Evolutionary conservation across 2,329 filamentous ascomycete species (phyloP).

Genomic region (Hypoxylon sp.): DNA sequence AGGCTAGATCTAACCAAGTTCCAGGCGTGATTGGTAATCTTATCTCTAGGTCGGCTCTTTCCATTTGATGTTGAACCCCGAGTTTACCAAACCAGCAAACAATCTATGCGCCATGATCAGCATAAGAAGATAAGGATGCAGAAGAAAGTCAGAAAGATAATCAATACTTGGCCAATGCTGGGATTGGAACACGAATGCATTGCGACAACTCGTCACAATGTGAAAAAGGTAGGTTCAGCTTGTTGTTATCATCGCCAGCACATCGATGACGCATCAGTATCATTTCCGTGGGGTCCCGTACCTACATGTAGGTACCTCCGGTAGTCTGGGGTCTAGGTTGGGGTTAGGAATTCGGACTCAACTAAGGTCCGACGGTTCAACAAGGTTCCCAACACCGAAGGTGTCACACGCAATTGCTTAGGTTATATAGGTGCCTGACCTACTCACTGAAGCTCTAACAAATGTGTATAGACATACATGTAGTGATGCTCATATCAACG

Average conservation of each 20-base stretch:
- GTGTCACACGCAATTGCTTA: background rate
- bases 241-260: constrained; percentile 29
- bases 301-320: too few relatives aligned
- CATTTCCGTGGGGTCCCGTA: constrained; percentile 12
- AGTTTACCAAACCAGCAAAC: background rate
- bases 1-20: background rate
- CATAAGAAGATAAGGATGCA: background rate
- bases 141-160: background rate
- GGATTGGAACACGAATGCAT: constrained; percentile 1
- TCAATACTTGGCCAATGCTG: background rate
- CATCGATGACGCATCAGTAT: constrained; percentile 38
- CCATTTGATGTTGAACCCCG: background rate
- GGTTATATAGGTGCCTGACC: background rate
- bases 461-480: too few relatives aligned
- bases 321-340: constrained; percentile 1
- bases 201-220: constrained; percentile 11
- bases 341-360: constrained; percentile 26
- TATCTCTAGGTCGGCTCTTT: constrained; percentile 18
- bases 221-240: constrained; percentile 7
- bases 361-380: constrained; percentile 16
- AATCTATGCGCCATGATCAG: background rate
- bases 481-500: too few relatives aligned
- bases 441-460: background rate
- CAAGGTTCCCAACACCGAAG: constrained; percentile 1
- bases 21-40: constrained; percentile 26